Evolutionary conservation across 2,329 filamentous ascomycete species (phyloP).

Genomic region (Knufia petricola): DNA sequence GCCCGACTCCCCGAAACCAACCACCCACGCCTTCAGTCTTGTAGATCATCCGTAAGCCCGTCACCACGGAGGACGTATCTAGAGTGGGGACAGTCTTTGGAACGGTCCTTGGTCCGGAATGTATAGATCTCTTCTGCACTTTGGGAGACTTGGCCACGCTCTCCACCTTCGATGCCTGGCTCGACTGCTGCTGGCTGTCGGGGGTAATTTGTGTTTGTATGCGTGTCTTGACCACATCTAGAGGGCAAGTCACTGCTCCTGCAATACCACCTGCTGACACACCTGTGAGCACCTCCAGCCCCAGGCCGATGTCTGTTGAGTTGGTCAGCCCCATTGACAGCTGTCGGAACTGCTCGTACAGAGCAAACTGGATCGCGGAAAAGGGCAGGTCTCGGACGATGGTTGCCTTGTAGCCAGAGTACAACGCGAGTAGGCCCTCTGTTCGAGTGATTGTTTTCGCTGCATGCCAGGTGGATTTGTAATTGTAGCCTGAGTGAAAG

Average conservation of each 20-base stretch:
- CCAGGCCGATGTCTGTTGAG: constrained; percentile 72
- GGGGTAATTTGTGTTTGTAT: constrained; percentile 82
- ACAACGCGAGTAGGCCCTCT: constrained; percentile 78
- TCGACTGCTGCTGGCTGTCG: constrained; percentile 28
- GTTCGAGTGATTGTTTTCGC: constrained; percentile 70
- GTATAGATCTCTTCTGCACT: constrained; percentile 23
- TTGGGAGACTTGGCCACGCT: constrained; percentile 16
- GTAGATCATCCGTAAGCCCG: constrained; percentile 79
- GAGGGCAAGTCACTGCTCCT: constrained; percentile 85
- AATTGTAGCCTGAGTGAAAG: constrained; percentile 94
- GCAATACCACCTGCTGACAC: constrained; percentile 85
- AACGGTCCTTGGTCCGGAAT: constrained; percentile 41
- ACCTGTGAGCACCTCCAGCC: constrained; percentile 79
- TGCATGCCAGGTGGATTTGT: constrained; percentile 75
- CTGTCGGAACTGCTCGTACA: constrained; percentile 88
- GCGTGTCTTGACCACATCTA: constrained; percentile 95
- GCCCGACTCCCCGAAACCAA: constrained; percentile 91
- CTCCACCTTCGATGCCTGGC: constrained; percentile 17
- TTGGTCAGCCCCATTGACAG: constrained; percentile 71
- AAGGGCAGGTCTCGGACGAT: constrained; percentile 91
- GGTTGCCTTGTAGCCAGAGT: constrained; percentile 95
- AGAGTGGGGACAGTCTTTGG: constrained; percentile 69
- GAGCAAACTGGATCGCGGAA: constrained; percentile 92
- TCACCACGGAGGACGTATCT: constrained; percentile 81
- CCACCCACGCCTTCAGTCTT: constrained; percentile 76